Conservation (phyloP, 441 rosid genomes). For the Aleurites moluccanus region DNA sequence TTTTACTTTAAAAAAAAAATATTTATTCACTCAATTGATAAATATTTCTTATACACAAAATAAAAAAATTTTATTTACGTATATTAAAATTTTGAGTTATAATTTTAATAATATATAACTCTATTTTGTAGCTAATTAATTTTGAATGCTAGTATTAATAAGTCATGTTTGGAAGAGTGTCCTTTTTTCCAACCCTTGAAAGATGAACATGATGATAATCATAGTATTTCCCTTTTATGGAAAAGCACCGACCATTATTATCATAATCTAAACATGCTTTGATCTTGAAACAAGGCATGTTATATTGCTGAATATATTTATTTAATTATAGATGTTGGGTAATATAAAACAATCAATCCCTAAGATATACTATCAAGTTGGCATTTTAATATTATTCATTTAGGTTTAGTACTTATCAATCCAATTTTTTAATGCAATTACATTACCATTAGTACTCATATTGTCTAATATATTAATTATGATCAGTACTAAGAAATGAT, state of each 20-base stretch:
- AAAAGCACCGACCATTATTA: not conserved
- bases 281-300: not conserved
- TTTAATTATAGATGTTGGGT: slow-evolving; percentile 7
- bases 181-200: slow-evolving; percentile 2
- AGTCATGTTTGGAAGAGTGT: not conserved
- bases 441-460: too few species aligned
- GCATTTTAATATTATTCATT: not conserved
- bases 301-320: not conserved
- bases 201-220: not conserved
- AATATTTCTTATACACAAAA: too few species aligned
- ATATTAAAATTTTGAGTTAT: too few species aligned
- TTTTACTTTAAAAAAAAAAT: too few species aligned
- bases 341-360: not conserved
- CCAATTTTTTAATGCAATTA: not conserved
- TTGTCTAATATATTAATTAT: too few species aligned
- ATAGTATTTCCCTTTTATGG: slow-evolving; percentile 13
- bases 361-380: not conserved
- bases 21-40: too few species aligned
- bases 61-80: too few species aligned
- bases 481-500: not conserved
- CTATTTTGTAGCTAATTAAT: too few species aligned
- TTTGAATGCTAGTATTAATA: not conserved
- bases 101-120: too few species aligned
- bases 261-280: too few species aligned
- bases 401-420: not conserved